Base-by-base conservation (phyloP, 768 basidiomycete species). In the Suillus lakei region DNA sequence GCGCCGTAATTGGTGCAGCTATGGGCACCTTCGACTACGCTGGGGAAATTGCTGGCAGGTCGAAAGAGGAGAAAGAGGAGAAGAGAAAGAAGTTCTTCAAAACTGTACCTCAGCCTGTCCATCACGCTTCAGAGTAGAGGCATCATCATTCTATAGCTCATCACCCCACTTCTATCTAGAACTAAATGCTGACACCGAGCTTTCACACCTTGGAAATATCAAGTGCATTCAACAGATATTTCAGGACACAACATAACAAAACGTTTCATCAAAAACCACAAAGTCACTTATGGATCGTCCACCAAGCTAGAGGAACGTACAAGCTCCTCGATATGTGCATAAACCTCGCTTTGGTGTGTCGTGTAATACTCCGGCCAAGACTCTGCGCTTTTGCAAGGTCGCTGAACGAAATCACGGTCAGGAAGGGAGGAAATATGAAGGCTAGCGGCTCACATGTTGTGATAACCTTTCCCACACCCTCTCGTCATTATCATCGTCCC, bases 11-110 rank as follows among this genome's bases (percentile, higher is more conserved):
- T 64, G 95, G 93, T 60, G 89, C 89, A 15, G 83, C 89, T 7
- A 86, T 95, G 75, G 96, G 94, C 18, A 86, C 88, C 46, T 93
- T 91, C 73, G 91, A 95, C 70, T 91, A 91, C 68, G 86, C 90
- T 28, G 93, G 95, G 61, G 82, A 88, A 70, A 77, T 91, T 64
- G 72, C 78, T 13, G 87, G 87, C 48, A 81, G 83, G 59, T 70
- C 77, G 5, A 76, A 77, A 60, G 79, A 82, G 54, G 75, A 78
- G 62, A 77, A 81, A 70, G 93, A 94, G 73, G 92, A 93, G 77
- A 86, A 83, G 68, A 85, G 91, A 72, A 86, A 82, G 78, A 85
- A 81, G 46, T 97, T 98, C 80, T 97, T 97, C 85, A 97, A 96
- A 78, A 84, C 88, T 67, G 76, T 76, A 55, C 82, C 81, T 36